Conservation (phyloP, 163 green algal species). For the Chlamydomonas reinhardtii region DNA sequence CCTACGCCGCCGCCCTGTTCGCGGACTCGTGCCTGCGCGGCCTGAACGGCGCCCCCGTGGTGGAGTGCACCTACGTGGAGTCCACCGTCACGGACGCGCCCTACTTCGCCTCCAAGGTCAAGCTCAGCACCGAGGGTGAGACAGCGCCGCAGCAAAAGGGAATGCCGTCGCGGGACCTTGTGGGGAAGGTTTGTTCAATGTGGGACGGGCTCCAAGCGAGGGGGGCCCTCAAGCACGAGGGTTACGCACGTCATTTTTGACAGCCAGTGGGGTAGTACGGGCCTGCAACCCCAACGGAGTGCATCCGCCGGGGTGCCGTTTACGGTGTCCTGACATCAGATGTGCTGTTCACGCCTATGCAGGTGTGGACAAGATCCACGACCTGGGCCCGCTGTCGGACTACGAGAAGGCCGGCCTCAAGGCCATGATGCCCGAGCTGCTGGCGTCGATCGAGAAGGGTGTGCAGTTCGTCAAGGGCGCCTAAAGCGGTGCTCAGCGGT, state of each 20-base stretch:
- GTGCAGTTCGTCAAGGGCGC: slow-evolving; percentile 70
- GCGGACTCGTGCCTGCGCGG: slow-evolving; percentile 82
- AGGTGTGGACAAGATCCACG: slow-evolving; percentile 86
- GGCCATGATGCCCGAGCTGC: slow-evolving; percentile 86
- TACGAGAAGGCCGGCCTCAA: slow-evolving; percentile 89
- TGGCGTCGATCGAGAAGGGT: slow-evolving; percentile 90
- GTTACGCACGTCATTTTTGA: too few species aligned
- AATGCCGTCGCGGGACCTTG: too few species aligned
- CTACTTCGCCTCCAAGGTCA: slow-evolving; percentile 88
- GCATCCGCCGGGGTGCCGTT: too few species aligned
- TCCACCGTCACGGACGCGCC: slow-evolving; percentile 72
- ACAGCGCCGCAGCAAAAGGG: too few species aligned
- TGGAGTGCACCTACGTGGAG: slow-evolving; percentile 91
- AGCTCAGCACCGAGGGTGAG: slow-evolving; percentile 67
- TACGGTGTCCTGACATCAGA: too few species aligned
- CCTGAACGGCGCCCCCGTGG: slow-evolving; percentile 68
- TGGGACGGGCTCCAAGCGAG: too few species aligned
- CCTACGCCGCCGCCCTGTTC: slow-evolving; percentile 89
- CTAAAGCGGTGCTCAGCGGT: background rate
- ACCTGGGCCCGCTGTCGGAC: slow-evolving; percentile 79
- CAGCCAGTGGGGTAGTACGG: too few species aligned
- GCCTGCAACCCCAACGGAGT: too few species aligned
- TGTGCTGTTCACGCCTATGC: too few species aligned
- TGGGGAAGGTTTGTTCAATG: too few species aligned
- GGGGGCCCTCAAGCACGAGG: too few species aligned